Evolutionary conservation across 352 stramenopile genomes (phyloP), one percentile per base, ranked within the genome.

Genomic region (Phytophthora pseudosyringae): DNA sequence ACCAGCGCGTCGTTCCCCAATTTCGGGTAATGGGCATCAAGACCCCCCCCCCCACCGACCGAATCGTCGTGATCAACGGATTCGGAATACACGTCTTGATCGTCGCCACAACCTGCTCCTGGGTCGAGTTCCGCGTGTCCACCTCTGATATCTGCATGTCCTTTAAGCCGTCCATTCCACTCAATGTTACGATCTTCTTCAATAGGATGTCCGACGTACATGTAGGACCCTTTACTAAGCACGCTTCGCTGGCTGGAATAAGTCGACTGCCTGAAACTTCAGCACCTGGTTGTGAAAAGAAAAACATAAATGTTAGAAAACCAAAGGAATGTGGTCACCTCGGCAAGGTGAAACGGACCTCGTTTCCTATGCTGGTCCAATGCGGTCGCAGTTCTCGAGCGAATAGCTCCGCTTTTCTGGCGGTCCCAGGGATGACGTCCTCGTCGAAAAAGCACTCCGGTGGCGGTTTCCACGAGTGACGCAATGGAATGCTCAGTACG

Each of bases 401-500:
- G 58, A 93, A 93, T 16, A 93, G 45, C 67, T 93, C 85, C 0
- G 76, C 40, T 59, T 83, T 87, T 21, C 46, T 52, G 2, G 63
- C 46, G 1, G 50, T 58, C 5, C n/a, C 13, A 11, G 28, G 31
- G 0, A 64, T 12, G 5, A 61, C 51, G 0, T 57, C 21, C 5
- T 71, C 41, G 25, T 59, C 45, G 29, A 93, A 90, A 31, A 90
- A 87, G 10, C 69, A 65, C 40, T 90, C 79, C 0, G 79, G 76
- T 11, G 85, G 85, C 10, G 85, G 85, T 47, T 93, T 93, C 85
- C 82, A 91, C 10, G 85, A 93, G 47, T 93, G 85, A 0, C 82
- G 82, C 46, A 91, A 54, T 15, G 85, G 85, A n/a, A 90, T 72
- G 44, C 81, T 90, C 32, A 87, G 52, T 10, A 90, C 56, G n/a